Conservation (phyloP, 1,284 basidiomycete genomes). For the Gymnopus androsaceus region DNA sequence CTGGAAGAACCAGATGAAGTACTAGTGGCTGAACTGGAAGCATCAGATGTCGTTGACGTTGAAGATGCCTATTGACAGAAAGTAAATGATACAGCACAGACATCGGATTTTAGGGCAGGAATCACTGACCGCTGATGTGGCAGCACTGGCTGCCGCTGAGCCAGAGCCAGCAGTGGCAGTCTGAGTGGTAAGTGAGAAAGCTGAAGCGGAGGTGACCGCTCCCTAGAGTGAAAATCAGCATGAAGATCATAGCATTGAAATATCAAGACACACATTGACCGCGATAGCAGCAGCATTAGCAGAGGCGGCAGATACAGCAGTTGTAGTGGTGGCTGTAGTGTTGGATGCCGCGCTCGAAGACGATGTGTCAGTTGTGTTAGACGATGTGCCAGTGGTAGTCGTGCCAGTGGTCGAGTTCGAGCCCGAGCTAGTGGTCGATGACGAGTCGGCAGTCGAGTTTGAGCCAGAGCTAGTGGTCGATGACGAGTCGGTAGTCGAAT, state of each 20-base stretch:
- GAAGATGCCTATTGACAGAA: constrained; percentile 11
- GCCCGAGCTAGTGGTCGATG: constrained; percentile 19
- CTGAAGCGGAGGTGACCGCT: not conserved
- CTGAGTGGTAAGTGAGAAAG: constrained; percentile 7
- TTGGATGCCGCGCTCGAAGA: constrained; percentile 4
- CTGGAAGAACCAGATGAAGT: constrained; percentile 13
- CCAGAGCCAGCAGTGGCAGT: constrained; percentile 15
- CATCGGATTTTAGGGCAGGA: too few species aligned
- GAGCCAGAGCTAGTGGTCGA: constrained; percentile 2
- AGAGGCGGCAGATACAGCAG: not conserved
- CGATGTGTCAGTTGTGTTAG: constrained; percentile 12
- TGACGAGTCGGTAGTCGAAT: constrained; percentile 18
- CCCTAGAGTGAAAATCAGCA: not conserved
- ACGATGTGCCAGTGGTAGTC: not conserved
- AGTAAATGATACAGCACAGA: constrained; percentile 12
- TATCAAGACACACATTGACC: constrained; percentile 7
- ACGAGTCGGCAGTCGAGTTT: constrained; percentile 10
- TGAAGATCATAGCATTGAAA: not conserved
- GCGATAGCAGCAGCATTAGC: constrained; percentile 10
- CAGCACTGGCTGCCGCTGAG: constrained; percentile 17
- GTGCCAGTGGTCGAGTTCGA: constrained; percentile 17
- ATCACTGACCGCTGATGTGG: constrained; percentile 9
- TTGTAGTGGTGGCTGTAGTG: constrained; percentile 9
- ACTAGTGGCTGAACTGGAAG: constrained; percentile 5
- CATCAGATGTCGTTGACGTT: constrained; percentile 19